phyloP scores from a whole-genome alignment of 1,284 basidiomycete species.

The Ustilago hordei region DNA sequence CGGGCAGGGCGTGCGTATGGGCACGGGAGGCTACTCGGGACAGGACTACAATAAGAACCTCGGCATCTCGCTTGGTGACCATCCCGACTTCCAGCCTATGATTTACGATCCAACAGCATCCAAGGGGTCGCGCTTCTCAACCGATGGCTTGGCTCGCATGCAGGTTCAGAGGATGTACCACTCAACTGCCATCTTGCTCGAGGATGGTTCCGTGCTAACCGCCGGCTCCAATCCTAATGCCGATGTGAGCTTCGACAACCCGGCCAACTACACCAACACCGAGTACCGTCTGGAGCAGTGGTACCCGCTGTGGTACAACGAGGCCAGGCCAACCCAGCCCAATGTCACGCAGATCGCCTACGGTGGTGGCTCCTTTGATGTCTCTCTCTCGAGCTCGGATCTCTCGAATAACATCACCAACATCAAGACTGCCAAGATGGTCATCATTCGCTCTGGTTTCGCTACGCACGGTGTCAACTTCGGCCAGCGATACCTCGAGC shows the following conservation, averaged over 20 bases:
- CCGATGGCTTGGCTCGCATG: constrained; percentile 76
- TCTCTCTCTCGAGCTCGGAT: constrained; percentile 68
- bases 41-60: constrained; percentile 73
- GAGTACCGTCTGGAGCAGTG: constrained; percentile 87
- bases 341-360: constrained; percentile 80
- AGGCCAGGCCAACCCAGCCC: constrained; percentile 75
- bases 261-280: constrained; percentile 73
- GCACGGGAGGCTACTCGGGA: constrained; percentile 81
- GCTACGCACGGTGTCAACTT: constrained; percentile 66
- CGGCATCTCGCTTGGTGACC: constrained; percentile 56
- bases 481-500: constrained; percentile 70
- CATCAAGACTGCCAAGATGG: constrained; percentile 78
- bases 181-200: constrained; percentile 77
- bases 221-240: constrained; percentile 95
- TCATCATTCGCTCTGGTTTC: constrained; percentile 70
- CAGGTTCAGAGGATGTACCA: constrained; percentile 84
- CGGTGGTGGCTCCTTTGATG: constrained; percentile 83
- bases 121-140: constrained; percentile 76
- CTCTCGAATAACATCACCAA: constrained; percentile 64
- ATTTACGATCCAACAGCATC: constrained; percentile 78
- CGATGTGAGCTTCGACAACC: constrained; percentile 73
- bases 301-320: constrained; percentile 76
- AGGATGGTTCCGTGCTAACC: constrained; percentile 83
- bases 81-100: constrained; percentile 79
- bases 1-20: constrained; percentile 57